Evolutionary conservation across 257 asterid genomes (phyloP).

Genomic region (Buddleja alternifolia): DNA sequence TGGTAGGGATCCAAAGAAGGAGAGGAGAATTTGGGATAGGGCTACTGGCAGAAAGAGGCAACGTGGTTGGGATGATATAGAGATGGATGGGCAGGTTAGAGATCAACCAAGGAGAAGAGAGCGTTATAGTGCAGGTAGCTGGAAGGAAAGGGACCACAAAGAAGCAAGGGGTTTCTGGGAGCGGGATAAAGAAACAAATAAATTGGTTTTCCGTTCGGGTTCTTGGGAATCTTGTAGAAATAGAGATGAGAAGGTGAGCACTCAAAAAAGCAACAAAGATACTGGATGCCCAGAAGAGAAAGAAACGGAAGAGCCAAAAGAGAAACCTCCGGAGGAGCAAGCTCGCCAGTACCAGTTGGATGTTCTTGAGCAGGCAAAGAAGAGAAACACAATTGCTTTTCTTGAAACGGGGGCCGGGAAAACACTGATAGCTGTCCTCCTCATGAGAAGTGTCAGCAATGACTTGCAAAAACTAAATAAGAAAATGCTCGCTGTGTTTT

Average conservation of each 20-base stretch:
- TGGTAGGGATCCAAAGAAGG: slow-evolving; percentile 48
- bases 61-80: slow-evolving; percentile 58
- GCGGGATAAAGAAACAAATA: slow-evolving; percentile 80
- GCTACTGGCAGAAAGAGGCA: slow-evolving; percentile 66
- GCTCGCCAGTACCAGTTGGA: slow-evolving; percentile 98
- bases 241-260: slow-evolving; percentile 53
- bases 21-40: slow-evolving; percentile 54
- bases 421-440: slow-evolving; percentile 92
- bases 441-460: slow-evolving; percentile 70
- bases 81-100: slow-evolving; percentile 55
- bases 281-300: slow-evolving; percentile 49
- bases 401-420: slow-evolving; percentile 99
- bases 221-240: slow-evolving; percentile 72
- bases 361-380: slow-evolving; percentile 95
- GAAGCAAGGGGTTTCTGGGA: slow-evolving; percentile 94
- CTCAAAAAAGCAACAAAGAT: slow-evolving; percentile 41
- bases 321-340: slow-evolving; percentile 74
- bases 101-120: slow-evolving; percentile 68
- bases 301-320: slow-evolving; percentile 56
- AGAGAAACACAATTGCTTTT: slow-evolving; percentile 88
- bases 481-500: slow-evolving; percentile 90
- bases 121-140: slow-evolving; percentile 42
- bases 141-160: slow-evolving; percentile 65
- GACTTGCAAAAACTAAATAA: slow-evolving; percentile 71
- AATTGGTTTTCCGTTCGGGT: slow-evolving; percentile 76